Evolutionary conservation across 768 basidiomycete species (phyloP), one percentile per base, ranked within the genome.

Genomic region (Tricholomella constricta): DNA sequence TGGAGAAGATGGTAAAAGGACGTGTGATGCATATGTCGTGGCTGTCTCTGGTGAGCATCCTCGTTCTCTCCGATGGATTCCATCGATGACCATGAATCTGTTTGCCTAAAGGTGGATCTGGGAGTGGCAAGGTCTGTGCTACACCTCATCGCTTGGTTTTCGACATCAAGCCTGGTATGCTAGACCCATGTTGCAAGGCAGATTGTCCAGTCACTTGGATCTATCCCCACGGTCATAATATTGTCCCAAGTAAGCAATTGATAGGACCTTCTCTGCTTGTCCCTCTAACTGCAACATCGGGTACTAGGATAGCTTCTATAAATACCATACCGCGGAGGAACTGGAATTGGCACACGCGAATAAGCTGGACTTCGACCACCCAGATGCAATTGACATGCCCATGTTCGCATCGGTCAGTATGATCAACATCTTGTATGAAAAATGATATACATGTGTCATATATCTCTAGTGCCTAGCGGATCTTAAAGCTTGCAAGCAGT

Each of bases 281-380:
- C 15, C 14, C 10, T 27, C 55, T 63, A 29, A 20, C 12, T n/a
- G 20, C 19, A 29, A 48, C n/a, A 31, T 29, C 48, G 35, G 48
- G 23, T 26, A 12, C 40, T 69, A 94, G 90, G 95, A 98, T 69
- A 91, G 91, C 65, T 99, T 98, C 72, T 99, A 99, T 73, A 91
- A 88, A 62, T 72, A 72, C 41, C 90, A 93, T 62, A 80, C 79
- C 3, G 78, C 82, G 2, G 91, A 95, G 60, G 88, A 98, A 70
- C 76, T 93, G 17, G 79, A 75, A 6, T 76, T 89, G n/a, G 96
- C 96, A 0, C 88, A 93, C 66, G 80, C 83, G 15, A 95, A 86
- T 62, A 72, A 82, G 45, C 79, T 86, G 55, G 92, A 95, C 63
- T 89, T 95, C 58, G 96, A 99, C 64, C 91, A 94, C 61, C 96